Percentiles rank a stretch among this genome's conserved stretches.
These are phyloP conservation scores for Coemansia guatemalensis DNA, from an alignment of 192 early-diverging fungal species.

Conservation along the genomic window DNA sequence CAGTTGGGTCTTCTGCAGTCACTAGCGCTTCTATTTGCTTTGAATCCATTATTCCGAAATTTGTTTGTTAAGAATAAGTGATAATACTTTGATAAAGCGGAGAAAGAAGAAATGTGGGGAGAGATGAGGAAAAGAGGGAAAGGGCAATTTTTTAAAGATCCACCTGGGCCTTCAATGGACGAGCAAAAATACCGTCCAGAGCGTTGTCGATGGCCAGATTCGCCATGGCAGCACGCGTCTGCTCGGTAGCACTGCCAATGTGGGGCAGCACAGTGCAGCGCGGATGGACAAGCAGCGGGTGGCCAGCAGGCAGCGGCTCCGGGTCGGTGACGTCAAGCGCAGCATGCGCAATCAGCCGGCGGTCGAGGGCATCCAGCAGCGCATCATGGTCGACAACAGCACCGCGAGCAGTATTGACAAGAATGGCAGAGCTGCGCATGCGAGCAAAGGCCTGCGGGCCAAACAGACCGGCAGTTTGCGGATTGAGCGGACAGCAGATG, in stretches of 20 bases:
- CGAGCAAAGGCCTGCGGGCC: constrained; percentile 59
- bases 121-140: neutral
- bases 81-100: no score
- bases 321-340: constrained; percentile 89
- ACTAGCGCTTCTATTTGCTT: no score
- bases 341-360: constrained; percentile 59
- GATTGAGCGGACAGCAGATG: constrained; percentile 72
- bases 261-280: constrained; percentile 82
- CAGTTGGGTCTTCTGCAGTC: neutral
- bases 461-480: constrained; percentile 72
- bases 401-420: constrained; percentile 84
- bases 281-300: constrained; percentile 59
- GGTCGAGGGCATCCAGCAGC: constrained; percentile 64
- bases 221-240: constrained; percentile 81
- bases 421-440: constrained; percentile 69
- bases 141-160: constrained; percentile 2
- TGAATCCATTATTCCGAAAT: no score
- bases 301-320: constrained; percentile 70
- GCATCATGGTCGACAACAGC: constrained; percentile 75
- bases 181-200: constrained; percentile 58
- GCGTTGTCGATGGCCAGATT: constrained; percentile 74
- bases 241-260: constrained; percentile 78
- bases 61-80: no score
- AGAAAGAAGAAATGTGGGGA: no score
- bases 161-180: constrained; percentile 43